Base-by-base conservation (phyloP, 768 basidiomycete genomes). In the Thelephora ganbajun region DNA sequence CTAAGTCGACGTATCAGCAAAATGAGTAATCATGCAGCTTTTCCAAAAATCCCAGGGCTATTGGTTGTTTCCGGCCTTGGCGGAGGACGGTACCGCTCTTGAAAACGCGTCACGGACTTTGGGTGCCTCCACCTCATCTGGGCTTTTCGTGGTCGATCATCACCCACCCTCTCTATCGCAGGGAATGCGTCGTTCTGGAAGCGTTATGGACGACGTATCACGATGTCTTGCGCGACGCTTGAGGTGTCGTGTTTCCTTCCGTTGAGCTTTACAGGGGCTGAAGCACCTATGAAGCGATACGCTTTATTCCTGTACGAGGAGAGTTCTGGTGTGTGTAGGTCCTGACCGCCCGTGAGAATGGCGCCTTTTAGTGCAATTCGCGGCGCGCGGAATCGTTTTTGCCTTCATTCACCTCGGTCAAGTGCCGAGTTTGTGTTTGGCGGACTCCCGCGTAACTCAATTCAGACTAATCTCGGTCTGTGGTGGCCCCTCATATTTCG, bases 391-490 rank as follows among this genome's bases (percentile, higher is more conserved):
- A 33, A 35, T 52, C 55, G 26, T 9, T 30, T 30, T 30, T 4
- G 26, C 26, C 26, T 30, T 30, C 9, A 9, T 9, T 9, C 26
- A 30, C 26, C 26, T 9, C n/a, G n/a, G n/a, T 30, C 26, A 9
- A 9, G 26, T 30, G 39, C n/a, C n/a, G n/a, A n/a, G n/a, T n/a
- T n/a, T n/a, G n/a, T n/a, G n/a, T n/a, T n/a, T n/a, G n/a, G n/a
- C n/a, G 47, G 49, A 51, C 54, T 51, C 44, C 46, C 49, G 60
- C 61, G 67, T 59, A 73, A 74, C 76, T 78, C 73, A 72, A 79
- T 76, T 78, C 76, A 76, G 76, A 78, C 75, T 79, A 76, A 71
- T 78, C 76, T 77, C 66, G 64, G 67, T 68, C 76, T 77, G 74
- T 69, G 62, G 56, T 53, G 35, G 36, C 47, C 63, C 60, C 54